Evolutionary conservation across 345 rosid species (phyloP).

Genomic region (Eucalyptus caleyi): DNA sequence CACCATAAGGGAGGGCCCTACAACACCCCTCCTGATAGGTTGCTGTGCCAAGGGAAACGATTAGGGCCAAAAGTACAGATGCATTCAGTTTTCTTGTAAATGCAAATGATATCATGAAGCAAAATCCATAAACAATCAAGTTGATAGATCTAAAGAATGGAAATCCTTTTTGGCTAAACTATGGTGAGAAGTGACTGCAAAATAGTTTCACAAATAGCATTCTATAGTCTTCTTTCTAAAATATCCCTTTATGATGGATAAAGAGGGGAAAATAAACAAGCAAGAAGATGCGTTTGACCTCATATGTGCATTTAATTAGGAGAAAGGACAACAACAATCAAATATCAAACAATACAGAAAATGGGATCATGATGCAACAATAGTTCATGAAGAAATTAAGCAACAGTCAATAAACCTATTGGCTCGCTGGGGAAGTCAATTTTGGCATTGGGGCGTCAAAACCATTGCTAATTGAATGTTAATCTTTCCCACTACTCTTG

Average conservation of each 20-base stretch:
- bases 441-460: too few relatives aligned
- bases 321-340: too few relatives aligned
- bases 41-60: constrained; percentile 24
- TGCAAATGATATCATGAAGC: not conserved
- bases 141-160: not conserved
- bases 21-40: constrained; percentile 74
- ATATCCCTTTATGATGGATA: not conserved
- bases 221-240: not conserved
- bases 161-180: not conserved
- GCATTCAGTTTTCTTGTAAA: not conserved
- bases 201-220: not conserved
- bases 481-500: too few relatives aligned
- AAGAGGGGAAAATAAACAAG: not conserved
- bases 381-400: too few relatives aligned
- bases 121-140: not conserved
- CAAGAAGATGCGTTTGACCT: not conserved
- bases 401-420: too few relatives aligned
- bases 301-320: too few relatives aligned
- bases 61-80: too few relatives aligned
- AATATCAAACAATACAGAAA: too few relatives aligned
- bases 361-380: too few relatives aligned
- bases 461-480: too few relatives aligned
- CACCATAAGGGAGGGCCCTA: constrained; percentile 64
- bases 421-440: too few relatives aligned
- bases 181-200: not conserved